A percentile compares a stretch with the other conserved stretches of the same genome.
Evolutionary conservation across 1,139 yeast genomes (phyloP).

Genomic region (Saccharomycopsis hybrid): DNA sequence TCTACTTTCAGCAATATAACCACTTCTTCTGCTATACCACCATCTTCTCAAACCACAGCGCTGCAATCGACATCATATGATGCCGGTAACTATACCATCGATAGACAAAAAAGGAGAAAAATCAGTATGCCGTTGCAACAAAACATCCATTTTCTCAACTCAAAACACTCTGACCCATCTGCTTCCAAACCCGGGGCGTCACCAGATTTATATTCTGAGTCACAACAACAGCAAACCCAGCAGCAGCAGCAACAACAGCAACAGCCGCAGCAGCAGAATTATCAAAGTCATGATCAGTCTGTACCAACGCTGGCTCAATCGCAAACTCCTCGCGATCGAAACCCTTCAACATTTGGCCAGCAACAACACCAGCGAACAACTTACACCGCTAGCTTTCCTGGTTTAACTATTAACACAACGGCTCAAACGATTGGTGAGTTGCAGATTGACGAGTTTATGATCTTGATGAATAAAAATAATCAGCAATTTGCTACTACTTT

Average conservation of each 20-base stretch:
- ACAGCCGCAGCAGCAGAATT: too few species aligned
- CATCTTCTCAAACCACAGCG: background rate
- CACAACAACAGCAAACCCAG: background rate
- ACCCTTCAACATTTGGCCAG: too few species aligned
- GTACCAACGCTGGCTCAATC: background rate
- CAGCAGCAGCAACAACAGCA: too few species aligned
- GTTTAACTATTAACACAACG: background rate
- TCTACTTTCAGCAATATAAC: background rate
- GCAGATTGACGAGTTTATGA: conserved; percentile 14
- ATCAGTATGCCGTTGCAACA: background rate
- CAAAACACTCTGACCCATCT: background rate
- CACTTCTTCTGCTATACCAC: background rate
- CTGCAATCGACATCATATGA: background rate
- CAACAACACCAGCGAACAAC: too few species aligned
- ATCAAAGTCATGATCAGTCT: background rate
- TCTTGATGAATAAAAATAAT: conserved; percentile 15
- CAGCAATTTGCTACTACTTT: conserved; percentile 20
- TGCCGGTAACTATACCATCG: background rate
- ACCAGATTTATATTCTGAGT: background rate
- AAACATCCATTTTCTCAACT: background rate
- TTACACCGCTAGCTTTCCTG: background rate
- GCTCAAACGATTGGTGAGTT: background rate
- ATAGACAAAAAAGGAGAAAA: background rate
- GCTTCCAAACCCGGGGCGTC: background rate
- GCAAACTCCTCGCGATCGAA: background rate